Evolutionary conservation across 768 basidiomycete genomes (phyloP), one percentile per base, ranked within the genome.

Genomic region (Calocybe indica): DNA sequence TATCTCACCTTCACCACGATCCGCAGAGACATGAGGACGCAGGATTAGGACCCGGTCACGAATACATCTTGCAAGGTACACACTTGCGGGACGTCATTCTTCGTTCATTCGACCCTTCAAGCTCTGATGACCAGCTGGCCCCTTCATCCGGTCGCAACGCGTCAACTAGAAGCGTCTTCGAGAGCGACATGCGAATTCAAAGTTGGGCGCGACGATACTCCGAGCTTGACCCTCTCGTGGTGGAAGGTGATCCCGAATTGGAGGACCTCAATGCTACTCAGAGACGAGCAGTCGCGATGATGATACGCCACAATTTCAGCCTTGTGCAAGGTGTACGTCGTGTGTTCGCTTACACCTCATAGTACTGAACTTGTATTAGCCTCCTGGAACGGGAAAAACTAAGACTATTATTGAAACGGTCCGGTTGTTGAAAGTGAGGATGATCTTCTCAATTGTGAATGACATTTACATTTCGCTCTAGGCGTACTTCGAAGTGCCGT

Each of bases 301-400:
- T 95, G 89, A 73, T 96, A 40, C 82, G 85, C 5, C 76, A 91
- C 55, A 70, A 81, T 37, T 64, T 91, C 29, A 86, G 87, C 59
- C 70, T 96, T 28, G 79, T 96, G 13, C 92, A 96, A 67, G 92
- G 92, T 31, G 91, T 92, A 61, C 55, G 85, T 70, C 3, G 34
- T 10, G 6, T 37, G 36, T 35, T 47, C 45, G 37, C 13, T 34
- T 31, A 46, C 22, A 28, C 48, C 13, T 8, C 28, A 46, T 41
- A 31, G 8, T 49, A 46, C 45, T 45, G 15, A 56, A 13, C 43
- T 45, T n/a, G 15, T 37, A 6, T 43, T 31, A 91, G 88, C 90
- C 92, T 36, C 92, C 91, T 13, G 92, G 92, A 14, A 93, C 91
- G 0, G 93, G 93, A 33, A 97, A 97, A 65, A 94, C 92, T 2